Percentiles rank a stretch among this genome's conserved stretches.
Evolutionary conservation across 2,329 filamentous ascomycete genomes (phyloP).

Genomic region (Pseudogymnoascus sp.): DNA sequence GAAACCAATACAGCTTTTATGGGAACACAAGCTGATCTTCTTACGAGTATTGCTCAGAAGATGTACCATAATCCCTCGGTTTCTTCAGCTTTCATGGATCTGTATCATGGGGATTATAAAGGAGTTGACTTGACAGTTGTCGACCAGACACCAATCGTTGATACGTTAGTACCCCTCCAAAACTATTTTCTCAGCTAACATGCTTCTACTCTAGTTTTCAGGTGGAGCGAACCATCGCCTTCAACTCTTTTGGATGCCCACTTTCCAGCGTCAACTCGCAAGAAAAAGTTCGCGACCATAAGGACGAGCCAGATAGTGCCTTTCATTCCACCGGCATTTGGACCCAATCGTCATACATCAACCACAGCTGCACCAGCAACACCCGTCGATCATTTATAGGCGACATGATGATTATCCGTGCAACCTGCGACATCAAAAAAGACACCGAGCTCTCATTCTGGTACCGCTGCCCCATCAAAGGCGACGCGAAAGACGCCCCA

Average conservation of each 20-base stretch:
- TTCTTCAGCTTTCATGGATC: conserved; percentile 28
- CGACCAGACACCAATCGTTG: conserved; percentile 38
- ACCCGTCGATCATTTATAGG: conserved; percentile 46
- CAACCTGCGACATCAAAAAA: conserved; percentile 35
- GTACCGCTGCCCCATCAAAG: conserved; percentile 29
- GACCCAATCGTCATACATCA: conserved; percentile 42
- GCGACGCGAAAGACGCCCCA: conserved; percentile 25
- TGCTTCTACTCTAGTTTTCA: conserved; percentile 31
- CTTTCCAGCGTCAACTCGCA: conserved; percentile 13
- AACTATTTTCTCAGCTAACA: neutral
- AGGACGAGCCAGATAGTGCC: conserved; percentile 36
- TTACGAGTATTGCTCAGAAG: conserved; percentile 39
- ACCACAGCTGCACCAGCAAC: conserved; percentile 49
- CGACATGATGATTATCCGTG: conserved; percentile 47
- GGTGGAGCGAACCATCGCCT: conserved; percentile 34
- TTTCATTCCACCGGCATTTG: conserved; percentile 36
- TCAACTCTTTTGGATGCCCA: conserved; percentile 41
- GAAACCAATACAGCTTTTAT: conserved; percentile 28
- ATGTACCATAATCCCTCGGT: conserved; percentile 36
- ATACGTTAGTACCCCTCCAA: conserved; percentile 29
- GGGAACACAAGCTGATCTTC: conserved; percentile 37
- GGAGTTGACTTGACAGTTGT: conserved; percentile 21
- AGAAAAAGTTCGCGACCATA: conserved; percentile 31
- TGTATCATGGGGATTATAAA: conserved; percentile 37
- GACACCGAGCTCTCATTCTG: conserved; percentile 40